A percentile compares a stretch with the other conserved stretches of the same genome.
Conservation (phyloP, 306 rosid species). For the Vigna radiata region DNA sequence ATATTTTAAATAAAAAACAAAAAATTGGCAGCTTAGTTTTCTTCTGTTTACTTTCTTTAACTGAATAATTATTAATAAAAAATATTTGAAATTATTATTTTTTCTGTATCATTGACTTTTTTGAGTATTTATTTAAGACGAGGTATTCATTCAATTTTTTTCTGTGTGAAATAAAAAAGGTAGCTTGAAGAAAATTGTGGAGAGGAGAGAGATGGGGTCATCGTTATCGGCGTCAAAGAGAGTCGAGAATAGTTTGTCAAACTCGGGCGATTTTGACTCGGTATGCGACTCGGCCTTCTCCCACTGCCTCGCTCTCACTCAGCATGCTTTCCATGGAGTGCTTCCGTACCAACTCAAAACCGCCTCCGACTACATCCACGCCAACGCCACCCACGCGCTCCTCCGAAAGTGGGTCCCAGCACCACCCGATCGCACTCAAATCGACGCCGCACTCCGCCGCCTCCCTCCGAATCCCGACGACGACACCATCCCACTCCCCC, state of each 20-base stretch:
- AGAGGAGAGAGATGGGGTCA: slow-evolving; percentile 56
- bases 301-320: slow-evolving; percentile 69
- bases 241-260: slow-evolving; percentile 50
- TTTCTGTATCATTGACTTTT: no score
- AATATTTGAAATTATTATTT: no score
- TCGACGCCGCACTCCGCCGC: slow-evolving; percentile 70
- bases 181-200: background rate
- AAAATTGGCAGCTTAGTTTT: no score
- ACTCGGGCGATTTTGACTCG: slow-evolving; percentile 64
- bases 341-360: slow-evolving; percentile 76
- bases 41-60: no score
- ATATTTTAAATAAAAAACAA: no score
- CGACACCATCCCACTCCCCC: slow-evolving; percentile 39
- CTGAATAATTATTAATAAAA: no score
- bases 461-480: slow-evolving; percentile 5
- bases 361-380: slow-evolving; percentile 73
- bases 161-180: no score
- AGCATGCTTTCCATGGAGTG: slow-evolving; percentile 69
- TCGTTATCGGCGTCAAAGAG: slow-evolving; percentile 69
- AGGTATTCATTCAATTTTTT: no score
- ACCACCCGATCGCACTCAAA: slow-evolving; percentile 64
- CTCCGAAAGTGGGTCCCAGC: slow-evolving; percentile 66
- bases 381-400: slow-evolving; percentile 49
- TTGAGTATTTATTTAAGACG: no score
- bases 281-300: slow-evolving; percentile 68